These are phyloP conservation scores for Zarea fungicola DNA, from an alignment of 2,329 filamentous ascomycete genomes.

Conservation along the genomic window DNA sequence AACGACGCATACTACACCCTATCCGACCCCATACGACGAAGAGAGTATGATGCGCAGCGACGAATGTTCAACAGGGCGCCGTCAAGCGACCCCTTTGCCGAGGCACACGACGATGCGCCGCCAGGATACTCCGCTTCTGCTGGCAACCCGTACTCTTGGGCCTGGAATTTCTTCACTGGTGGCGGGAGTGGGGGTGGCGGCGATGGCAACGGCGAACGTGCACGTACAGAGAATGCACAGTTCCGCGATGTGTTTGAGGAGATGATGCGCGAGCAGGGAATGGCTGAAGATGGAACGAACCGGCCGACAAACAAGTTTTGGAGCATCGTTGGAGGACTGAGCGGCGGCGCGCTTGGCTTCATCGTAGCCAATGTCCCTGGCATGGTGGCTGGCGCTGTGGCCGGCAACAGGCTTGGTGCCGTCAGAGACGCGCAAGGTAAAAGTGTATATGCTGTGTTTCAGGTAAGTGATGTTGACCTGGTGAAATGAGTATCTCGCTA, in stretches of 20 bases:
- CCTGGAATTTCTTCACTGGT: slow-evolving; percentile 56
- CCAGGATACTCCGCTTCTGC: slow-evolving; percentile 33
- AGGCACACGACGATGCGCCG: slow-evolving; percentile 38
- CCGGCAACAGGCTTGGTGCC: slow-evolving; percentile 85
- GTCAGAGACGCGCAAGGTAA: slow-evolving; percentile 87
- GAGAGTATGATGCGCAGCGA: slow-evolving; percentile 74
- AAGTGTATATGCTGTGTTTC: slow-evolving; percentile 89
- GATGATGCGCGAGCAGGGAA: slow-evolving; percentile 80
- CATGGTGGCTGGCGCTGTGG: slow-evolving; percentile 81
- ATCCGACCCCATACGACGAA: slow-evolving; percentile 69
- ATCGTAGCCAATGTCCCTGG: slow-evolving; percentile 92
- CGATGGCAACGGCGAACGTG: slow-evolving; percentile 33
- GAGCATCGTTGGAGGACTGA: slow-evolving; percentile 77
- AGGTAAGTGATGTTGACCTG: slow-evolving; percentile 44
- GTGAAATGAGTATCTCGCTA: slow-evolving; percentile 13
- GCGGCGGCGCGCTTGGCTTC: slow-evolving; percentile 86
- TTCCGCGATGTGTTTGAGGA: slow-evolving; percentile 87
- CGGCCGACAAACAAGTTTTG: slow-evolving; percentile 71
- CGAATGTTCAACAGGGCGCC: slow-evolving; percentile 27
- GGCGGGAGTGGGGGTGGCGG: slow-evolving; percentile 36
- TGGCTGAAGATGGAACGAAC: slow-evolving; percentile 65
- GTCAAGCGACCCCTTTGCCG: slow-evolving; percentile 40
- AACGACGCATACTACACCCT: slow-evolving; percentile 93
- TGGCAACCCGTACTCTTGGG: slow-evolving; percentile 66
- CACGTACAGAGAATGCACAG: slow-evolving; percentile 66